These are phyloP conservation scores for Aspergillus biplanus DNA, from an alignment of 495 filamentous ascomycete genomes.

Conservation along the genomic window DNA sequence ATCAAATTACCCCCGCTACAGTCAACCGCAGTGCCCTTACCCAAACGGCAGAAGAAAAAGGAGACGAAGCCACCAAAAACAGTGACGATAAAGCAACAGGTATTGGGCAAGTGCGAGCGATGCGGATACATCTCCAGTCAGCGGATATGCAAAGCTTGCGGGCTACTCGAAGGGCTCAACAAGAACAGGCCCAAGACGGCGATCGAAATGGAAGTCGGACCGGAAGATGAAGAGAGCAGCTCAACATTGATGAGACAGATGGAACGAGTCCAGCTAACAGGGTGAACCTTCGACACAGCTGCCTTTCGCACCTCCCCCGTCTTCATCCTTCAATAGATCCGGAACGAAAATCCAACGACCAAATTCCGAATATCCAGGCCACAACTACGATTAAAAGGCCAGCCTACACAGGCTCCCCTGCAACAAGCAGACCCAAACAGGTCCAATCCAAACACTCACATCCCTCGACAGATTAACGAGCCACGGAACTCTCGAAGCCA, in stretches of 20 bases:
- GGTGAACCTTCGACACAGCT: constrained; percentile 9
- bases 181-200: constrained; percentile 82
- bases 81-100: constrained; percentile 58
- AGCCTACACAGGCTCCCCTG: too few relatives aligned
- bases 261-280: constrained; percentile 52
- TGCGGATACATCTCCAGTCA: constrained; percentile 98
- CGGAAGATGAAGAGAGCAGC: constrained; percentile 59
- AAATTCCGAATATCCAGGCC: too few relatives aligned
- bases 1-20: constrained; percentile 49
- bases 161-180: constrained; percentile 86
- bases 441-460: too few relatives aligned
- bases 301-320: neutral
- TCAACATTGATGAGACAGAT: constrained; percentile 58
- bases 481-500: too few relatives aligned
- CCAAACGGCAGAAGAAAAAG: constrained; percentile 25
- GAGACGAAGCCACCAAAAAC: constrained; percentile 24
- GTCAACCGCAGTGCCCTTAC: constrained; percentile 12
- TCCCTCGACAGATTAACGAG: too few relatives aligned
- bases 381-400: too few relatives aligned
- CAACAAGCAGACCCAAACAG: too few relatives aligned
- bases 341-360: neutral
- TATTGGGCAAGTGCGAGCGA: constrained; percentile 79
- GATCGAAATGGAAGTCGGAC: constrained; percentile 58
- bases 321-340: neutral
- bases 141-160: constrained; percentile 92